Percentiles rank a stretch among this genome's conserved stretches.
Evolutionary conservation across 163 green algal genomes (phyloP).

Genomic region (Chloromonas sp.): DNA sequence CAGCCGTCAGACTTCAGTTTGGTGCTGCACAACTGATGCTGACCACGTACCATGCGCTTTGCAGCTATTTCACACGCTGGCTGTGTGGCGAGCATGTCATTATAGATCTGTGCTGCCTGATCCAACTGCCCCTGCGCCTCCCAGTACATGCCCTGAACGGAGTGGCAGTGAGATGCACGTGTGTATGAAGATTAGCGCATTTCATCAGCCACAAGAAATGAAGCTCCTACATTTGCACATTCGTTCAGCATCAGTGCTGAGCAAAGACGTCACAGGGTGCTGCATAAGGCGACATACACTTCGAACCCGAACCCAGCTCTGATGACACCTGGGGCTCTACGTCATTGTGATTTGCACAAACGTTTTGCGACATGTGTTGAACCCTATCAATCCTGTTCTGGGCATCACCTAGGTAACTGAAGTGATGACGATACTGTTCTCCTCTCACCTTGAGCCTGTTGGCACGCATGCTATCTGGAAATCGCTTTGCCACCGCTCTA

Average conservation of each 20-base stretch:
- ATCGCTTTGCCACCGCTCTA: constrained; percentile 45
- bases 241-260: too few species aligned
- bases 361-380: background rate
- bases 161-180: background rate
- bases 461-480: constrained; percentile 55
- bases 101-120: constrained; percentile 53
- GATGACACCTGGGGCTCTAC: too few species aligned
- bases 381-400: background rate
- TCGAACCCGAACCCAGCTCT: too few species aligned
- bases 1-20: too few species aligned
- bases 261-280: too few species aligned
- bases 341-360: too few species aligned
- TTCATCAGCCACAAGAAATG: background rate
- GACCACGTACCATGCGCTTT: constrained; percentile 55
- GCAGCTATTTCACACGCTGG: constrained; percentile 48
- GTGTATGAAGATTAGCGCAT: background rate
- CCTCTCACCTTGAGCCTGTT: constrained; percentile 47
- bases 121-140: constrained; percentile 46
- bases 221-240: too few species aligned
- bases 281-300: too few species aligned
- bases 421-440: background rate
- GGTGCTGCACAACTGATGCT: too few species aligned
- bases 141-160: constrained; percentile 67
- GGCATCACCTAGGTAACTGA: background rate
- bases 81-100: constrained; percentile 50